Evolutionary conservation across 2,329 filamentous ascomycete species (phyloP).

Genomic region (Saccharata proteae): DNA sequence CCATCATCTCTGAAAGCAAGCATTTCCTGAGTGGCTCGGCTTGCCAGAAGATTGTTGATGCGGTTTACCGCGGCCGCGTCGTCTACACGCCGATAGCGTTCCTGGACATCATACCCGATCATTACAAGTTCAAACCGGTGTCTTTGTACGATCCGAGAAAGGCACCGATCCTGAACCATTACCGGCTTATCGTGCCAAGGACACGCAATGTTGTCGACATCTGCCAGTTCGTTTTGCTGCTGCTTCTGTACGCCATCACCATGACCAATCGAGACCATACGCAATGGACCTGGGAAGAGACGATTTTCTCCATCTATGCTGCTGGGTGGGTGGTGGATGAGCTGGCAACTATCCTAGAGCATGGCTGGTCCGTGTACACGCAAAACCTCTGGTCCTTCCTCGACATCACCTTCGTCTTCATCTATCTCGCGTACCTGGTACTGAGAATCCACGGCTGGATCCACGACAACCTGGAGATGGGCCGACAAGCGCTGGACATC

Average conservation of each 20-base stretch:
- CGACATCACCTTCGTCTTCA: slow-evolving; percentile 62
- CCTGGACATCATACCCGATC: slow-evolving; percentile 73
- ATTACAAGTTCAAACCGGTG: slow-evolving; percentile 75
- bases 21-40: slow-evolving; percentile 64
- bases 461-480: slow-evolving; percentile 34
- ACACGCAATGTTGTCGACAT: slow-evolving; percentile 67
- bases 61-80: slow-evolving; percentile 69
- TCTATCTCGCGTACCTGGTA: slow-evolving; percentile 57
- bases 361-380: slow-evolving; percentile 69
- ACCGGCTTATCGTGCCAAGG: slow-evolving; percentile 69
- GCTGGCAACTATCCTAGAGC: slow-evolving; percentile 63
- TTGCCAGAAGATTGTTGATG: slow-evolving; percentile 70
- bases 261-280: slow-evolving; percentile 57
- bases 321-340: slow-evolving; percentile 72
- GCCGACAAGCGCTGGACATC: slow-evolving; percentile 62
- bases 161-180: slow-evolving; percentile 70
- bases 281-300: slow-evolving; percentile 45
- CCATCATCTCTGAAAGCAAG: slow-evolving; percentile 73
- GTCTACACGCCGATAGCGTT: slow-evolving; percentile 74
- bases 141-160: slow-evolving; percentile 67
- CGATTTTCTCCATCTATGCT: slow-evolving; percentile 59
- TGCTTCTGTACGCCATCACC: slow-evolving; percentile 56
- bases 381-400: slow-evolving; percentile 85
- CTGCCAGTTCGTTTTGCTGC: slow-evolving; percentile 57
- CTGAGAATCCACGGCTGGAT: slow-evolving; percentile 55